Evolutionary conservation across 1,284 basidiomycete genomes (phyloP), one percentile per base, ranked within the genome.

Genomic region (Trichosporon faecale): DNA sequence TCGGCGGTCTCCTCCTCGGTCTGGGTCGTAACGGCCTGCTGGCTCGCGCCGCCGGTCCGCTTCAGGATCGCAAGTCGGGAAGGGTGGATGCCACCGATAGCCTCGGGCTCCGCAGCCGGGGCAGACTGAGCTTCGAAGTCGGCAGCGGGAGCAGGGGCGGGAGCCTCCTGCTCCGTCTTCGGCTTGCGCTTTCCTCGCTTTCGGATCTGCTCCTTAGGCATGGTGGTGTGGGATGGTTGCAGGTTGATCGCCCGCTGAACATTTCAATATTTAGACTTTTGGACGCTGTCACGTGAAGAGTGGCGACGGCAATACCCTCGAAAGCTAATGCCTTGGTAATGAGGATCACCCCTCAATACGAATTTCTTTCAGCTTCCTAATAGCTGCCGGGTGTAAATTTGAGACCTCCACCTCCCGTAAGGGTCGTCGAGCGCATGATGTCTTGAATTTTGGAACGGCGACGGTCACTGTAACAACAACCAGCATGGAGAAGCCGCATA

Each of bases 401-500:
- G 27, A n/a, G 57, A 61, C 57, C 57, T 61, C 57, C 57, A 61
- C 57, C 14, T 29, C 29, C n/a, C n/a, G 25, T 31, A 3, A 57
- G 52, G 52, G 52, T 14, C 25, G 49, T 25, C 52, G 52, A 61
- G 21, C n/a, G 33, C 57, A 61, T 61, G 57, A 61, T 61, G 31
- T 29, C 57, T 61, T 65, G 46, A 57, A 67, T 65, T 66, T 67
- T 70, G 65, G 64, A 49, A 65, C 16, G 33, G 9, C 33, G 29
- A 44, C 35, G 16, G 33, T 27, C 14, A 35, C 57, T 18, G 40
- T 33, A 27, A 21, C 40, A 66, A 25, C 68, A 21, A n/a, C 31
- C 31, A n/a, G 44, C 37, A 35, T 37, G 44, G 81, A 83, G 44
- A 76, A 76, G 60, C 76, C 88, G 60, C 91, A 94, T 82, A 94